Base-by-base conservation (phyloP, 2,329 filamentous ascomycete genomes). In the Colletotrichum sp. region DNA sequence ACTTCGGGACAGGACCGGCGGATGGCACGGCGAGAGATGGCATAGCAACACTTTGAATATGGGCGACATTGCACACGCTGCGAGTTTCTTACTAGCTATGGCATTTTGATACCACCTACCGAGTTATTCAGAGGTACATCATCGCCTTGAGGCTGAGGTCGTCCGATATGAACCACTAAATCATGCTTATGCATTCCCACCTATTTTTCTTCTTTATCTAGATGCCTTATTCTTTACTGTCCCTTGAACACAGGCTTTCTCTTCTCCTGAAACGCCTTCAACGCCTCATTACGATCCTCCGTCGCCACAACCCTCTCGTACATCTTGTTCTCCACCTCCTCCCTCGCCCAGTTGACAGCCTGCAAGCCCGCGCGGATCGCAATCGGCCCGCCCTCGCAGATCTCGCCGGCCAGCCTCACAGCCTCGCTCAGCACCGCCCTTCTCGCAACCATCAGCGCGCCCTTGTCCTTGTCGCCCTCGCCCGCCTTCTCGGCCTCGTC, bases 301-400 rank as follows among this genome's bases (percentile, higher is more conserved):
- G 95, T 98, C 77, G 89, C 90, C 18, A 98, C 90, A 6, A 99
- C 95, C 30, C 93, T 89, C 81, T 95, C 91, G 84, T 99, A 99
- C 86, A 96, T 96, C 80, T 91, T 89, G 84, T 96, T 96, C 88
- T 98, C 97, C n/a, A 93, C 91, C 81, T 91, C 91, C 86, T 97
- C 94, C 6, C 90, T 86, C 83, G 95, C 84, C 90, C 92, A 90
- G 69, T 91, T 89, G 3, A 99, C 94, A 2, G 96, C 96, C 84
- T 93, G 89, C 82, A 99, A 87, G 5, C 93, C 96, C 69, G 95
- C 94, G 77, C 93, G 90, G 36, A 98, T 89, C 0, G 96, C 96
- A 75, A 98, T 89, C 0, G 97, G 97, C 0, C 95, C 97, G 32
- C 96, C 96, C 84, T 98, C 93, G 83, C 95, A 98, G 68, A 99